phyloP scores from a whole-genome alignment of 441 rosid species.

The Euphorbia schlechtendalii region DNA sequence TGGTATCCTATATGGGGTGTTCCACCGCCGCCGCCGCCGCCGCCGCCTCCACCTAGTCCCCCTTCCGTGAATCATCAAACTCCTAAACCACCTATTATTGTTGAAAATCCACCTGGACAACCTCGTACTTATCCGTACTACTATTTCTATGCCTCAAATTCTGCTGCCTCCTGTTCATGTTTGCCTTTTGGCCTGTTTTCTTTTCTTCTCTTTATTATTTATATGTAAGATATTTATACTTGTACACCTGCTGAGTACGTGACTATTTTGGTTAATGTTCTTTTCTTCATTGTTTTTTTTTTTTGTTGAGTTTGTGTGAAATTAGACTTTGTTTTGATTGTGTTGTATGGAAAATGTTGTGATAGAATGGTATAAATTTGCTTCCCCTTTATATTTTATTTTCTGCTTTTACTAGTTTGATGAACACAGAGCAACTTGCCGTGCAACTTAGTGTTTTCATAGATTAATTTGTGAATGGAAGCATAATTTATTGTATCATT shows the following conservation, averaged over 20 bases:
- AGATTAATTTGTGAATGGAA: too few species aligned
- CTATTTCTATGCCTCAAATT: slow-evolving; percentile 38
- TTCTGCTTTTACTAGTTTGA: too few species aligned
- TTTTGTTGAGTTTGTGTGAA: too few species aligned
- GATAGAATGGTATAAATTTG: not conserved
- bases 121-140: slow-evolving; percentile 43
- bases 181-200: slow-evolving; percentile 10
- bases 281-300: too few species aligned
- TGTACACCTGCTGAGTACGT: not conserved
- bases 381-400: not conserved
- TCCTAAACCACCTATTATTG: slow-evolving; percentile 6
- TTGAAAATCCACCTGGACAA: slow-evolving; percentile 30
- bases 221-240: not conserved
- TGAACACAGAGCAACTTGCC: too few species aligned
- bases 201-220: slow-evolving; percentile 8
- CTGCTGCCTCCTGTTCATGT: slow-evolving; percentile 21
- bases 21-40: slow-evolving; percentile 33
- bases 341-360: not conserved
- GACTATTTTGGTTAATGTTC: not conserved
- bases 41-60: not conserved
- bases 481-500: too few species aligned
- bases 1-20: slow-evolving; percentile 22
- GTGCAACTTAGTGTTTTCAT: too few species aligned
- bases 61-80: slow-evolving; percentile 23
- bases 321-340: too few species aligned